Base-by-base conservation (phyloP, 169 alveolate species). In the Perkinsus chesapeaki region DNA sequence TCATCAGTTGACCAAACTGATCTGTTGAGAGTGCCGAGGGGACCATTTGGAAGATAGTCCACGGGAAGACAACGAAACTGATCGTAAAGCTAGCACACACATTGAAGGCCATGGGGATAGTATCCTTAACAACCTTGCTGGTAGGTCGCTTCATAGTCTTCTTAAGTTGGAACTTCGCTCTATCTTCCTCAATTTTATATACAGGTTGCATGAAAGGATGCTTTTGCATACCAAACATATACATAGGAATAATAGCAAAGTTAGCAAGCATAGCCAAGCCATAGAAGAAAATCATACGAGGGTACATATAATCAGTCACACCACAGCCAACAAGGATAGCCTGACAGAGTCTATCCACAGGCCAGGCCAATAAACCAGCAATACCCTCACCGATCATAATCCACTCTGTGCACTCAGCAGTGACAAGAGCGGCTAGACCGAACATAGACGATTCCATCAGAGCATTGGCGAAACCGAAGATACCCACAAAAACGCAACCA, bases 201-300 rank as follows among this genome's bases (percentile, higher is more conserved):
- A 60, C 82, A 60, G 82, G 82, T 60, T 60, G 82, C 82, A 60
- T 60, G 82, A 60, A 60, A 23, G 82, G 82, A 60, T 60, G 82
- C 7, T 34, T 60, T 23, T 60, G 82, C 3, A 60, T 34, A 60
- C 82, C 82, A 16, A 60, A 60, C 82, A 60, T 60, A 34, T 60
- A 60, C 82, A 60, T 60, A 60, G 82, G 82, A 34, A 60, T 60
- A 16, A 27, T 20, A 7, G 82, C 82, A 60, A 60, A 60, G 82
- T 60, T 60, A 34, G 82, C 82, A 20, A 60, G 27, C 82, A 60
- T 60, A 34, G 82, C 82, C 82, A 60, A 23, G 27, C 82, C 82
- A 23, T 60, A 60, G 82, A 60, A 60, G 27, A 60, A 60, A 34
- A 60, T 60, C 82, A 60, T 60, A 60, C 82, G 82, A 23, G 82